These are phyloP conservation scores for Tulasnella sp. DNA, from an alignment of 768 basidiomycete species.

Conservation along the genomic window DNA sequence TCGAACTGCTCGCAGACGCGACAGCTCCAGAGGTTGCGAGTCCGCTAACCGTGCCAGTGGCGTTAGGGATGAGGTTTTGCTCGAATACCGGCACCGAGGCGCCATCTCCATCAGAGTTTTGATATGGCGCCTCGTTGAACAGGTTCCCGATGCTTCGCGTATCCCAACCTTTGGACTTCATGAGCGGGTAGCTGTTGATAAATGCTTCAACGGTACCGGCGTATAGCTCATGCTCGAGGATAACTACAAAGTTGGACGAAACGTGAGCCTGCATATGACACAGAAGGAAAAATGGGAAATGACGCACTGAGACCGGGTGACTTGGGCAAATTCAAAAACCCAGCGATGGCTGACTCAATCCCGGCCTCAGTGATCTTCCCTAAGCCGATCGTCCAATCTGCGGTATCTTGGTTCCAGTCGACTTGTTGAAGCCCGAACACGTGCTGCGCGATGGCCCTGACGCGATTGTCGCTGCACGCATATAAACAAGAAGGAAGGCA, in stretches of 20 bases:
- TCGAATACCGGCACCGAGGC: no score
- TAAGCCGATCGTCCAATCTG: conserved; percentile 20
- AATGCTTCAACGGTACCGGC: conserved; percentile 54
- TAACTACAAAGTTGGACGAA: conserved; percentile 32
- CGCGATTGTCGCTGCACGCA: conserved; percentile 40
- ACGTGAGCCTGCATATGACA: no score
- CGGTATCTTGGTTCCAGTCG: conserved; percentile 73
- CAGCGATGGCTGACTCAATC: conserved; percentile 41
- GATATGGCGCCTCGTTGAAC: conserved; percentile 31
- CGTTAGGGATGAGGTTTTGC: no score
- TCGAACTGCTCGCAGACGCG: no score
- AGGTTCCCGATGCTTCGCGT: conserved; percentile 37
- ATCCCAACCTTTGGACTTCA: conserved; percentile 63
- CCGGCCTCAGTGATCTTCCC: conserved; percentile 36
- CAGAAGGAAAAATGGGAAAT: no score
- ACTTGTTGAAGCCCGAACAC: conserved; percentile 80
- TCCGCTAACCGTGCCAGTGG: no score
- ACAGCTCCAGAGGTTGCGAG: no score
- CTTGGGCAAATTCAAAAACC: conserved; percentile 50
- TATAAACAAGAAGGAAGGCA: background rate
- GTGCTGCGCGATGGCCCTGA: conserved; percentile 66
- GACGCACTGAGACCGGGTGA: conserved; percentile 35
- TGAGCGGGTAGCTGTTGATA: conserved; percentile 50
- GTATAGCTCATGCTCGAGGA: conserved; percentile 77
- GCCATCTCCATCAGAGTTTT: conserved; percentile 23